phyloP scores from a whole-genome alignment of 2,329 filamentous ascomycete species.

The Tolypocladium cylindrosporum region DNA sequence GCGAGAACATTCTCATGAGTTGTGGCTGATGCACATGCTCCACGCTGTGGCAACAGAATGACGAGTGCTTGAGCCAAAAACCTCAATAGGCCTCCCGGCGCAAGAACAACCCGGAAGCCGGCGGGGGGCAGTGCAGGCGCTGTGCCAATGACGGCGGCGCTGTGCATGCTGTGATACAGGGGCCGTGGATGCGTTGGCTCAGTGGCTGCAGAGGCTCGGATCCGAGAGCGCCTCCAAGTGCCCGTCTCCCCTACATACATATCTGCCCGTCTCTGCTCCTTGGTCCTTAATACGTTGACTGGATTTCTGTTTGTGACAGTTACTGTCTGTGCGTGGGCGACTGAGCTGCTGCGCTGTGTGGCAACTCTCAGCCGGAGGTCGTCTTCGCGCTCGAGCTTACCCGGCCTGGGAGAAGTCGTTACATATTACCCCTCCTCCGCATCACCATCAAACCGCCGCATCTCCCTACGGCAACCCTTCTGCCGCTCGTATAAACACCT shows the following conservation, averaged over 20 bases:
- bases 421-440: background rate
- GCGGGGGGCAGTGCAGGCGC: background rate
- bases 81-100: background rate
- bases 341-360: background rate
- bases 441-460: background rate
- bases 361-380: background rate
- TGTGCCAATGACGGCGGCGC: background rate
- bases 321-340: background rate
- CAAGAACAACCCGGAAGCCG: no score
- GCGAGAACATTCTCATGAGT: conserved; percentile 1
- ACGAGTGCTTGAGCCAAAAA: background rate
- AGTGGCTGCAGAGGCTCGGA: background rate
- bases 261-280: no score
- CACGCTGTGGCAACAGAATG: background rate
- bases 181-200: background rate
- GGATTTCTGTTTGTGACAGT: background rate
- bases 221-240: background rate
- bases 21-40: background rate
- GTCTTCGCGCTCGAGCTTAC: background rate
- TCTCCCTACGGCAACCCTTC: background rate
- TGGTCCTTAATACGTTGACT: background rate
- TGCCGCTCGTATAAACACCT: background rate
- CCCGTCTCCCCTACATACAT: background rate
- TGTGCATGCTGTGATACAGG: background rate
- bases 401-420: background rate